Evolutionary conservation across 1,139 yeast species (phyloP).

Genomic region (Geotrichum bryndzae): DNA sequence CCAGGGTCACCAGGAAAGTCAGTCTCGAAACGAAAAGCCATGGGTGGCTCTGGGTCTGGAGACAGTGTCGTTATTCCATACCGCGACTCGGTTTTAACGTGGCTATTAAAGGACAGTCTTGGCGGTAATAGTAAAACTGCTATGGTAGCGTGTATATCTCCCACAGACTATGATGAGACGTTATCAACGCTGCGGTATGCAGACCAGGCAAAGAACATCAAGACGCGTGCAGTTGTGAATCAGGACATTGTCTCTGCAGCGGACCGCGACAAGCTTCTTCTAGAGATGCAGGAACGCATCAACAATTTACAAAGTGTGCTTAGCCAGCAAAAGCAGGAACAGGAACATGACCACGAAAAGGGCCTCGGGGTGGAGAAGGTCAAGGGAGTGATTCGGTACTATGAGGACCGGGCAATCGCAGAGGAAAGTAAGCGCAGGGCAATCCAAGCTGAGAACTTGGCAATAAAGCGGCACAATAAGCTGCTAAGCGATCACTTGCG

Average conservation of each 20-base stretch:
- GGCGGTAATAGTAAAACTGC: slow-evolving; percentile 73
- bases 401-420: slow-evolving; percentile 40
- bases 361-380: slow-evolving; percentile 32
- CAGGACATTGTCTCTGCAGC: slow-evolving; percentile 40
- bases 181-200: slow-evolving; percentile 70
- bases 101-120: slow-evolving; percentile 63
- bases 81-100: slow-evolving; percentile 67
- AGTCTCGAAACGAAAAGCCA: slow-evolving; percentile 11
- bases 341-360: slow-evolving; percentile 26
- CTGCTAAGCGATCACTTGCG: slow-evolving; percentile 33
- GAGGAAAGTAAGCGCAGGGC: slow-evolving; percentile 36
- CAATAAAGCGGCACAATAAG: slow-evolving; percentile 32
- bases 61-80: slow-evolving; percentile 51
- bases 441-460: slow-evolving; percentile 32
- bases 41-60: slow-evolving; percentile 12
- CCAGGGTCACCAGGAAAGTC: slow-evolving; percentile 10
- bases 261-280: slow-evolving; percentile 36
- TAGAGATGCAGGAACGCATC: slow-evolving; percentile 41
- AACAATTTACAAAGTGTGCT: slow-evolving; percentile 34
- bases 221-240: slow-evolving; percentile 52
- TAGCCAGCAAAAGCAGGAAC: slow-evolving; percentile 24
- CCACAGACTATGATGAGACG: slow-evolving; percentile 70
- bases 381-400: slow-evolving; percentile 37
- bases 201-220: slow-evolving; percentile 63
- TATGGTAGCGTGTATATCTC: slow-evolving; percentile 72